Percentiles rank a stretch among this genome's conserved stretches.
Conservation (phyloP, 179 eudicot genomes). For the Beta macrorhiza region DNA sequence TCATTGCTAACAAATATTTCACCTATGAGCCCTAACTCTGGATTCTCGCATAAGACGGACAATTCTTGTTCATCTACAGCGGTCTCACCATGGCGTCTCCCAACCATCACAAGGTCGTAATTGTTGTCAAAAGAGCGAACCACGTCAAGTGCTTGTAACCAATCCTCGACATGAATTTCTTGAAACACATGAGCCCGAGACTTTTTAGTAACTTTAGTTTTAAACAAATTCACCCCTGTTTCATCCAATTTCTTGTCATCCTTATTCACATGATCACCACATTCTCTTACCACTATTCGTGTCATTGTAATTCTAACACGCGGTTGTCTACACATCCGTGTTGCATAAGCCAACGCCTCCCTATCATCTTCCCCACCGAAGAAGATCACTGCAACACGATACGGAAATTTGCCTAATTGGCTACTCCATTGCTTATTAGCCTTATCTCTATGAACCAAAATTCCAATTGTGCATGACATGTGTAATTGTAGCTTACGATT, state of each 20-base stretch:
- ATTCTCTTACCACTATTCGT: neutral
- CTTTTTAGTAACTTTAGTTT: neutral
- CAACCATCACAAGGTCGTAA: slow-evolving; percentile 48
- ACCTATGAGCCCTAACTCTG: slow-evolving; percentile 32
- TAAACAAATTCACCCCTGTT: slow-evolving; percentile 19
- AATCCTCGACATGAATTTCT: slow-evolving; percentile 43
- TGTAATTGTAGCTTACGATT: slow-evolving; percentile 25
- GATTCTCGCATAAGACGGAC: slow-evolving; percentile 25
- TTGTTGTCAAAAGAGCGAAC: slow-evolving; percentile 33
- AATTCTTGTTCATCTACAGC: neutral
- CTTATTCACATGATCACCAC: neutral
- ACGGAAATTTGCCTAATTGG: neutral
- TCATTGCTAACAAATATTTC: slow-evolving; percentile 26
- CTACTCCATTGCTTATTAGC: neutral
- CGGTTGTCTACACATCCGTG: slow-evolving; percentile 27
- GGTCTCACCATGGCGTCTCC: slow-evolving; percentile 35
- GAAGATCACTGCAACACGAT: slow-evolving; percentile 25
- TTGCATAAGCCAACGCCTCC: slow-evolving; percentile 33
- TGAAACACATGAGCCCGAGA: slow-evolving; percentile 21
- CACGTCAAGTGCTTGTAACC: slow-evolving; percentile 39
- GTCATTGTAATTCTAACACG: slow-evolving; percentile 26
- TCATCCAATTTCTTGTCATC: slow-evolving; percentile 13
- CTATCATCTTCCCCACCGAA: slow-evolving; percentile 36
- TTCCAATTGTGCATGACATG: slow-evolving; percentile 32
- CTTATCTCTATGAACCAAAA: slow-evolving; percentile 24